Conservation (phyloP, 805 yeast genomes). For the Pichia exigua region DNA sequence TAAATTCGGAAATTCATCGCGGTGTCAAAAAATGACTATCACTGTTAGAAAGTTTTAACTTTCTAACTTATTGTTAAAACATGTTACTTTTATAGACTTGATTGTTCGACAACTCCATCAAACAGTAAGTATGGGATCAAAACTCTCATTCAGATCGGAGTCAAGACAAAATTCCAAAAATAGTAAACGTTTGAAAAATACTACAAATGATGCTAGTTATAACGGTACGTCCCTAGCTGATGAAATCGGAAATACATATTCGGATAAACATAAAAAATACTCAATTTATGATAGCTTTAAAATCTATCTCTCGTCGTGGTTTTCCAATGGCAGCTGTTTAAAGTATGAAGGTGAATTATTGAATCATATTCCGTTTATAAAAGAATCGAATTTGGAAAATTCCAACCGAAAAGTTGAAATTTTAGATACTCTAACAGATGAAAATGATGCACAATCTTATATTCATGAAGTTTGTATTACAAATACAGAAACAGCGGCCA, state of each 20-base stretch:
- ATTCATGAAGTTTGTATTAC: slow-evolving; percentile 70
- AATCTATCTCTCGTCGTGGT: background rate
- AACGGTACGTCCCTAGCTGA: background rate
- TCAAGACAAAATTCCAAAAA: background rate
- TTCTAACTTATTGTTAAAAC: no score
- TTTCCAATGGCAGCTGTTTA: background rate
- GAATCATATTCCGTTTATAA: background rate
- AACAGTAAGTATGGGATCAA: background rate
- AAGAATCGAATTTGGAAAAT: background rate
- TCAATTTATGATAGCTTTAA: background rate
- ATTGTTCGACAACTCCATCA: no score
- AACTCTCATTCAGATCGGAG: background rate
- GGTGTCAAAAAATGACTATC: background rate
- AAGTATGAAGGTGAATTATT: background rate
- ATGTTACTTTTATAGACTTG: no score
- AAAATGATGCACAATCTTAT: slow-evolving; percentile 28
- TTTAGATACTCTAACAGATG: slow-evolving; percentile 48
- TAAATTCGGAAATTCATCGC: background rate
- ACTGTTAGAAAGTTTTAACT: no score
- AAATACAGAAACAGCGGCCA: background rate
- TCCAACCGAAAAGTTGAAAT: slow-evolving; percentile 28
- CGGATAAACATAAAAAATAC: background rate
- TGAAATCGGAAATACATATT: background rate
- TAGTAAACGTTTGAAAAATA: background rate
- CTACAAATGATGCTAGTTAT: background rate